These are phyloP conservation scores for Euclidium syriacum DNA, from an alignment of 345 rosid species.

Conservation along the genomic window DNA sequence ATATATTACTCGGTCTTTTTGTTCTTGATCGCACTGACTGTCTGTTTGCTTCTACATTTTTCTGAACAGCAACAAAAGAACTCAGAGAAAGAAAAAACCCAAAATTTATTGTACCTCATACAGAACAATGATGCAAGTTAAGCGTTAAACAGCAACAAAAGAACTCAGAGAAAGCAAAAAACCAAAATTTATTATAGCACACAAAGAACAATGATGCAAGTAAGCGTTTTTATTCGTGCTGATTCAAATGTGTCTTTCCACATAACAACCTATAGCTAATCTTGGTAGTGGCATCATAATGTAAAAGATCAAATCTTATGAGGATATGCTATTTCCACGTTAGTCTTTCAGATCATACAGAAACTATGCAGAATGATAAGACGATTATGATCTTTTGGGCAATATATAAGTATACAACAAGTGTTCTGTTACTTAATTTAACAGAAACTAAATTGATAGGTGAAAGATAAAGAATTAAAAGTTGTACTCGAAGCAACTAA, in stretches of 20 bases:
- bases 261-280: constrained; percentile 1
- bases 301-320: not conserved
- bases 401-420: not conserved
- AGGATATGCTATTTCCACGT: not conserved
- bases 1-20: constrained; percentile 13
- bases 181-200: not conserved
- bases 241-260: constrained; percentile 13
- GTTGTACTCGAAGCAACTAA: not conserved
- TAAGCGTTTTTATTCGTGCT: not conserved
- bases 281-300: not conserved
- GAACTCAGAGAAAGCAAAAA: not conserved
- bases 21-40: constrained; percentile 16
- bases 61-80: constrained; percentile 2
- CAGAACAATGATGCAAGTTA: too few species aligned
- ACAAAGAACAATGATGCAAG: not conserved
- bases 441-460: not conserved
- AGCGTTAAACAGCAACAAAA: not conserved
- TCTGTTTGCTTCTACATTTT: constrained; percentile 7
- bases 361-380: not conserved
- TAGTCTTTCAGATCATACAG: not conserved
- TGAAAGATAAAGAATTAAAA: not conserved
- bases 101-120: not conserved
- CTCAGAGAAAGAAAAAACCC: not conserved
- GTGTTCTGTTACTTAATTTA: not conserved
- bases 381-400: not conserved